Evolutionary conservation across 441 rosid genomes (phyloP), one percentile per base, ranked within the genome.

Genomic region (Euphorbia neoarborescens): DNA sequence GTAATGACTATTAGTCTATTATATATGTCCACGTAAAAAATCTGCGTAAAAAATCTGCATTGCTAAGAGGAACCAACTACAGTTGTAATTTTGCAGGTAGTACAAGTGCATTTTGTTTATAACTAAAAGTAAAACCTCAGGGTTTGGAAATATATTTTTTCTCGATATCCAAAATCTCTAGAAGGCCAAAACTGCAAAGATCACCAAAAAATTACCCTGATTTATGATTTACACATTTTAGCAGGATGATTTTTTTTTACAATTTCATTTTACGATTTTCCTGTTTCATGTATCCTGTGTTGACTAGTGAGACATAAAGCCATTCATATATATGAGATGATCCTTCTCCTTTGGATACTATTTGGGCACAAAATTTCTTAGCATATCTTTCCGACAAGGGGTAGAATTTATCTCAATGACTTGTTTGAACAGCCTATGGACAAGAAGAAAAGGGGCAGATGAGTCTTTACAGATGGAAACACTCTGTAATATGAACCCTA

Each of bases 1-100:
- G 32, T 25, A 46, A 69, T 58, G 60, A 48, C 54, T 48, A 15
- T 17, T 37, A 66, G 62, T n/a, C 34, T 64, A 57, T 65, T 59
- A 72, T 69, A 73, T 67, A 70, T 25, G 61, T 63, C 71, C 63
- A 65, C 51, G 69, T 50, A 59, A 68, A 42, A 38, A 53, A 37
- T 64, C 65, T 62, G n/a, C n/a, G n/a, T n/a, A n/a, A n/a, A n/a
- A n/a, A n/a, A n/a, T n/a, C 46, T 48, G 20, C n/a, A 15, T 48
- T 48, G 19, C 54, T 48, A 48, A 48, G 54, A 48, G 54, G 3
- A 7, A 48, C 54, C 22, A 2, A 48, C 54, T 48, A 15, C 1
- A 15, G 54, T 48, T 48, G 54, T 48, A 48, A 48, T 17, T 42
- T 14, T 42, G 24, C 14, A 56, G 60, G 30, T 56, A 7, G 27